Evolutionary conservation across 352 stramenopile genomes (phyloP), one percentile per base, ranked within the genome.

Genomic region (Phytopythium vexans): DNA sequence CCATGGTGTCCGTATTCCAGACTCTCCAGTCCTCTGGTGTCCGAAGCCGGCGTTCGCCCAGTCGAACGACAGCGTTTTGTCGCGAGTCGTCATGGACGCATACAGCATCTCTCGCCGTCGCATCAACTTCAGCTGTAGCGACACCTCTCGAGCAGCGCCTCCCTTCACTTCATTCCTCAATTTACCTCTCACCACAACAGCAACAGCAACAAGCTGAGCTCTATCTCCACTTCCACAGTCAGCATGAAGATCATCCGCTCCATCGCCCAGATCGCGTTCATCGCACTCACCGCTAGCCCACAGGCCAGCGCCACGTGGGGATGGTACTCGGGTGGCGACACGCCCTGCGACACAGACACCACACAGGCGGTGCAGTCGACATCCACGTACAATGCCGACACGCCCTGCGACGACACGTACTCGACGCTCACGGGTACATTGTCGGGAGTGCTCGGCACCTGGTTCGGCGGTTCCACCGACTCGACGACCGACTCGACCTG

Each of bases 141-240:
- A n/a, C n/a, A n/a, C n/a, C n/a, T n/a, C n/a, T n/a, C n/a, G n/a
- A n/a, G n/a, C n/a, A n/a, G n/a, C n/a, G n/a, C n/a, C n/a, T n/a
- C n/a, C n/a, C n/a, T n/a, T n/a, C n/a, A n/a, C n/a, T n/a, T n/a
- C 41, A 47, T 11, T 47, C 14, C 41, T 9, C 41, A 47, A 14
- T 47, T 47, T 21, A 21, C 15, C 41, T 34, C 16, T 21, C 10
- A 47, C 41, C 41, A 47, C n/a, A n/a, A n/a, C n/a, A n/a, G 41
- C 41, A 15, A 47, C 41, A 47, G 12, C 41, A 34, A 33, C 15
- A 10, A 44, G 40, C 40, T 44, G n/a, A 34, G 8, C 41, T n/a
- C 14, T 21, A 21, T 10, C 3, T n/a, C 41, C 41, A 10, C 41
- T 47, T 34, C 15, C n/a, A n/a, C n/a, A n/a, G n/a, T 4, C 41